Evolutionary conservation across 441 rosid species (phyloP).

Genomic region (Kokia cookei): DNA sequence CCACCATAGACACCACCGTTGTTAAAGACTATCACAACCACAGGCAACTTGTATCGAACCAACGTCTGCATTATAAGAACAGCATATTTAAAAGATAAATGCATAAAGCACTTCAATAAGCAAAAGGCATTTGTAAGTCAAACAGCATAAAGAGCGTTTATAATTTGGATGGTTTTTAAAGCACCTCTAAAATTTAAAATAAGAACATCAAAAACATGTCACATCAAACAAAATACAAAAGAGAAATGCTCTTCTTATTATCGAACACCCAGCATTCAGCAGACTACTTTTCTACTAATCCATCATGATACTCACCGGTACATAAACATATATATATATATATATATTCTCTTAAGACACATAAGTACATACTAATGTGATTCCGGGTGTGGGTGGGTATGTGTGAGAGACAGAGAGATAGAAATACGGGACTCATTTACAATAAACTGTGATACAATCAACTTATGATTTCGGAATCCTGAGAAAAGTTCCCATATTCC

Average conservation of each 20-base stretch:
- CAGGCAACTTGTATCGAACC: conserved; percentile 81
- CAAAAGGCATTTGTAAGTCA: background rate
- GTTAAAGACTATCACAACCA: conserved; percentile 84
- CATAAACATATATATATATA: background rate
- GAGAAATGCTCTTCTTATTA: background rate
- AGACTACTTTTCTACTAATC: background rate
- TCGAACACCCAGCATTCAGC: background rate
- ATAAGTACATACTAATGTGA: background rate
- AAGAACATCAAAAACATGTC: background rate
- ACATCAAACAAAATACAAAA: background rate
- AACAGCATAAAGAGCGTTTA: background rate
- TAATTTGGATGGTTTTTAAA: background rate
- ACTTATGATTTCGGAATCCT: background rate
- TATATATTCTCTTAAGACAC: background rate
- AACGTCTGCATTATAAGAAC: conserved; percentile 54
- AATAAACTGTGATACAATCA: background rate
- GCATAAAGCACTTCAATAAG: background rate
- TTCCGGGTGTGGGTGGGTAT: background rate
- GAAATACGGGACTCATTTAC: background rate
- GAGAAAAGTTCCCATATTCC: background rate
- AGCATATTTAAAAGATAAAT: background rate
- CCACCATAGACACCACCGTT: conserved; percentile 96
- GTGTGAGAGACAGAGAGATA: background rate
- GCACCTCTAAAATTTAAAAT: background rate
- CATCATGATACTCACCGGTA: background rate